phyloP scores from a whole-genome alignment of 305 asterid species.

The Fraxinus ornus region DNA sequence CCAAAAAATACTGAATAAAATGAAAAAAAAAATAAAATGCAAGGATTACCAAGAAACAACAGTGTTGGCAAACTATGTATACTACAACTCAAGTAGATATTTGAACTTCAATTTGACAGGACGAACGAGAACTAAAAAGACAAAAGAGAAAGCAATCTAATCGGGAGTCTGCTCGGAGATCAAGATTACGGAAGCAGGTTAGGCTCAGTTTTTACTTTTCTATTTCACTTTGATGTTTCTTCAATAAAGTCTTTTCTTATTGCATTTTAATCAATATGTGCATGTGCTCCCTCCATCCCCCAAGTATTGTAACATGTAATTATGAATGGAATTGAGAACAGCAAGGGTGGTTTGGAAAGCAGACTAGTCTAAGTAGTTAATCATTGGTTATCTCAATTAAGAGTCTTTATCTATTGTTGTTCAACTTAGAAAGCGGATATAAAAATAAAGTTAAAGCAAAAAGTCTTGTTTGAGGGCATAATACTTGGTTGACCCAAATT shows the following conservation, averaged over 20 bases:
- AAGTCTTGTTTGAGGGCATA: neutral
- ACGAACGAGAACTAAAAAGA: conserved; percentile 83
- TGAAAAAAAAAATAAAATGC: neutral
- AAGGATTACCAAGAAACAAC: neutral
- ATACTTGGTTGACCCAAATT: neutral
- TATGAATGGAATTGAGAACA: neutral
- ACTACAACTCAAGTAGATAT: conserved; percentile 9
- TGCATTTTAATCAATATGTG: neutral
- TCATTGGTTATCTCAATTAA: neutral
- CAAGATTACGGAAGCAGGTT: conserved; percentile 96
- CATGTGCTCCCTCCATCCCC: neutral
- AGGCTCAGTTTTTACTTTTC: neutral
- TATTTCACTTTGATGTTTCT: conserved; percentile 13
- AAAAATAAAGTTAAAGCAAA: neutral
- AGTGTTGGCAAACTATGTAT: neutral
- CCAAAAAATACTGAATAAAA: neutral
- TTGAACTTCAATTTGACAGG: conserved; percentile 42
- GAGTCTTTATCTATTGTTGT: neutral
- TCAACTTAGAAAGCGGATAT: neutral
- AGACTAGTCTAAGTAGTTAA: neutral
- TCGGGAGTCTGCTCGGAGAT: conserved; percentile 96
- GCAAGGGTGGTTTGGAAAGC: neutral
- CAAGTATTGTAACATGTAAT: neutral
- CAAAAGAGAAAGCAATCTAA: conserved; percentile 97
- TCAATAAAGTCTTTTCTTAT: neutral